Evolutionary conservation across 2,329 filamentous ascomycete species (phyloP), one percentile per base, ranked within the genome.

Genomic region (Clonostachys solani): DNA sequence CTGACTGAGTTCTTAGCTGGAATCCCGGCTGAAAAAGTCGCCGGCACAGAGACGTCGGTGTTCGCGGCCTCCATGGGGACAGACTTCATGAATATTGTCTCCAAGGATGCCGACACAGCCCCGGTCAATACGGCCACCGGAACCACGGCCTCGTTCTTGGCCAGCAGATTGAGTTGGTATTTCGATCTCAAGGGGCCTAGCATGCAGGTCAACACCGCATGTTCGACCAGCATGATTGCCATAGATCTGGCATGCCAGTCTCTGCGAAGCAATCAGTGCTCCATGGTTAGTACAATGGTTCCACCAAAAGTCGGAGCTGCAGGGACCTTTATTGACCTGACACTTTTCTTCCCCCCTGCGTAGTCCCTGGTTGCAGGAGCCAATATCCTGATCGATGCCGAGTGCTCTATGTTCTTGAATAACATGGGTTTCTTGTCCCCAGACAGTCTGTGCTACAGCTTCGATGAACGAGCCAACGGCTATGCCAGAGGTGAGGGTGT

Each of bases 401-500:
- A 40, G 17, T n/a, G 13, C 17, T 43, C n/a, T 33, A 43, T n/a
- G 19, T 29, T 16, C 16, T n/a, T 43, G 19, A 23, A 68, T 67
- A 47, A 67, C 75, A 43, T 16, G 44, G 47, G 29, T 17, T 46
- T 35, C 33, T 40, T 40, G 33, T 37, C 23, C 40, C 47, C 15
- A 17, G 44, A 36, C 38, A 43, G 37, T 38, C 53, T 58, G 40
- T 53, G 46, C 34, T 43, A 55, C 13, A 56, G 63, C 29, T 67
- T 61, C 17, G 62, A 65, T 37, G 38, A 50, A 17, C 49, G 57
- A 1, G 63, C 58, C 2, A 56, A 64, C 51, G 69, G 75, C 5
- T 77, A 75, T 54, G 68, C 61, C 3, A 60, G 72, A 33, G 70
- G 71, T 9, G 72, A 77, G 50, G 59, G 64, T n/a, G 42, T 77